Base-by-base conservation (phyloP, 164 flowering plant species). In the Nymphaea colorata region DNA sequence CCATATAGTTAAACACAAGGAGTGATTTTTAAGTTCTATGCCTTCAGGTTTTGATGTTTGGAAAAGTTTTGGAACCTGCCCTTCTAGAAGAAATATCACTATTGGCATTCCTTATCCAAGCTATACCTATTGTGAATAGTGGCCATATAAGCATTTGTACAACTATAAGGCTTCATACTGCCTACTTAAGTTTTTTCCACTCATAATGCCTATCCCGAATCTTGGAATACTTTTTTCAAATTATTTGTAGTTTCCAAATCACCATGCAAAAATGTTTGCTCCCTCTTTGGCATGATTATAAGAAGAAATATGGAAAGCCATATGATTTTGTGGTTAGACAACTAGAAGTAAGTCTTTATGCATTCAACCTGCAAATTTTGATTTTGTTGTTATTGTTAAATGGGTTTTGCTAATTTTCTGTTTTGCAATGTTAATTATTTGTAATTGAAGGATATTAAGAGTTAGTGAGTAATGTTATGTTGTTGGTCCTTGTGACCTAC, bases 221-320 rank as follows among this genome's bases (percentile, higher is more conserved):
- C 12, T 47, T 47, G 12, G 12, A 59, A 7, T 36, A 8, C 17
- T 72, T 36, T 65, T 62, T 76, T 55, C 59, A 17, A 68, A 57
- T 69, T 67, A 66, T 60, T 3, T 70, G 43, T 89, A 95, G 99
- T 84, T 95, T 41, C 93, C 91, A 3, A 95, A 86, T 78, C 82
- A 98, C 73, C 93, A 92, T 61, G 89, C 89, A 7, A 95, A 91
- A 83, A 90, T 95, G 94, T 87, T 95, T 66, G 86, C 93, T 41
- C 99, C 79, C 90, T 18, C 91, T 90, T 74, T 95, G 99, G 99
- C 93, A 90, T 78, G 99, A 95, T 77, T 95, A 95, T 75, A 87
- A 81, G 80, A 90, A 73, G 71, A 84, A 76, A 64, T 89, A 87
- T 77, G 99, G 99, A 64, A 95, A 87, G 77, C 98, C 92, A 68